A percentile compares a stretch with the other conserved stretches of the same genome.
Evolutionary conservation across 768 basidiomycete species (phyloP).

Genomic region (Fomitopsis pulvina): DNA sequence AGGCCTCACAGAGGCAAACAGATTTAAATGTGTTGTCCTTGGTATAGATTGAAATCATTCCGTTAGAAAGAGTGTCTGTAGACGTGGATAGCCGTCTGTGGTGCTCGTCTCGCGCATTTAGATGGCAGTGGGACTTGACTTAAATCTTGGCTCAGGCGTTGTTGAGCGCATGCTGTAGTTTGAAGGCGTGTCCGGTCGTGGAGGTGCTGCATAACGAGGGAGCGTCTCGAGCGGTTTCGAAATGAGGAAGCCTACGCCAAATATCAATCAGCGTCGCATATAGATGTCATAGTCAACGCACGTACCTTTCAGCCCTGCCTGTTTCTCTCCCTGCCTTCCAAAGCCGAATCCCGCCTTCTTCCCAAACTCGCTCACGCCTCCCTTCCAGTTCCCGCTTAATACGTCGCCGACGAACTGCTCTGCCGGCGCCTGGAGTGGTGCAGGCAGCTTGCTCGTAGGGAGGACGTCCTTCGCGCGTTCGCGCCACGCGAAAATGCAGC

Average conservation of each 20-base stretch:
- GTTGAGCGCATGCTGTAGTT: slow-evolving; percentile 17
- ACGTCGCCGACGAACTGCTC: slow-evolving; percentile 15
- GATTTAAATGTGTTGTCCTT: slow-evolving; percentile 2
- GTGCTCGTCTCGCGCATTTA: slow-evolving; percentile 10
- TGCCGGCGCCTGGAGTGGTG: slow-evolving; percentile 18
- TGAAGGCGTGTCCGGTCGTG: slow-evolving; percentile 12
- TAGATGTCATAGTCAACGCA: slow-evolving; percentile 13
- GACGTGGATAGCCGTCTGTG: slow-evolving; percentile 1
- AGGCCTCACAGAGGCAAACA: neutral
- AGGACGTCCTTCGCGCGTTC: slow-evolving; percentile 50
- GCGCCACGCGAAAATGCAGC: slow-evolving; percentile 64
- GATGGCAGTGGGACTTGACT: slow-evolving; percentile 25
- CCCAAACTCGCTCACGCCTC: slow-evolving; percentile 7
- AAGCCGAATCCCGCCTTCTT: slow-evolving; percentile 60
- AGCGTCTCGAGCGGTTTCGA: slow-evolving; percentile 53
- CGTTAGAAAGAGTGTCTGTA: neutral
- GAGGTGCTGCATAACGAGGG: slow-evolving; percentile 40
- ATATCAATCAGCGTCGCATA: neutral
- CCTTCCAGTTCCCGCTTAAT: slow-evolving; percentile 20
- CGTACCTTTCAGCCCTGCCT: slow-evolving; percentile 58
- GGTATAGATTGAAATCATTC: neutral
- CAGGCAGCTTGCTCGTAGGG: slow-evolving; percentile 37
- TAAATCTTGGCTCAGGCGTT: slow-evolving; percentile 23
- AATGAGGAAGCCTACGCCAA: slow-evolving; percentile 44
- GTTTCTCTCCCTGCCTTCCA: slow-evolving; percentile 76